phyloP scores from a whole-genome alignment of 2,329 filamentous ascomycete species.

The Aureobasidium vineae region DNA sequence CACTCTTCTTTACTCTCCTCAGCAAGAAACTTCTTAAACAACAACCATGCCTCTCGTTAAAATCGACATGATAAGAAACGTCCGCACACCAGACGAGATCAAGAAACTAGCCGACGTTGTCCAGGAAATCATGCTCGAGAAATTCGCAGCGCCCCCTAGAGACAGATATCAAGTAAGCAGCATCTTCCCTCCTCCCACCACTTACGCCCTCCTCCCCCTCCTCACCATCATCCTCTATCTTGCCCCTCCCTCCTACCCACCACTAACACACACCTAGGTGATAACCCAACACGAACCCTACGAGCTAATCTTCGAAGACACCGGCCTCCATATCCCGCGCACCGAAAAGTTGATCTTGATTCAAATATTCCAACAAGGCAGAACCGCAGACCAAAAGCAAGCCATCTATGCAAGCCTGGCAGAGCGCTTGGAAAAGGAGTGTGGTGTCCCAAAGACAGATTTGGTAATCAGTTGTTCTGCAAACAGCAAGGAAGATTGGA shows the following conservation, averaged over 20 bases:
- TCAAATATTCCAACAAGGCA: constrained; percentile 39
- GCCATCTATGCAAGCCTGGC: constrained; percentile 33
- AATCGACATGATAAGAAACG: constrained; percentile 35
- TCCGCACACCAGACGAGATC: constrained; percentile 34
- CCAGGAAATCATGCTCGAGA: constrained; percentile 34
- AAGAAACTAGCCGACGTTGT: constrained; percentile 36
- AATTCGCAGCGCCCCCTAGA: constrained; percentile 35
- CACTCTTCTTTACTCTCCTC: background rate
- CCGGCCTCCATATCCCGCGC: constrained; percentile 33
- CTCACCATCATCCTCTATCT: too few species aligned
- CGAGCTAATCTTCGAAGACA: constrained; percentile 39
- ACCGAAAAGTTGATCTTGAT: constrained; percentile 37
- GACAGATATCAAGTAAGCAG: constrained; percentile 37
- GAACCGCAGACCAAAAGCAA: constrained; percentile 35
- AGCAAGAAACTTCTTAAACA: background rate
- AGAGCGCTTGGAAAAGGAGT: constrained; percentile 31
- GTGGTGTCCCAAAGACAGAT: constrained; percentile 33
- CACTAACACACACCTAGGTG: constrained; percentile 29
- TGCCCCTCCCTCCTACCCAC: background rate
- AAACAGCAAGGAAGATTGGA: constrained; percentile 38
- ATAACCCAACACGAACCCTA: constrained; percentile 39
- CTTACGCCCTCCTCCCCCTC: background rate
- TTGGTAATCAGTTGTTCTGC: constrained; percentile 34
- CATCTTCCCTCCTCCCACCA: background rate
- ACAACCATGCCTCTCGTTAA: constrained; percentile 37